Conservation (phyloP, 2,329 filamentous ascomycete species). For the Ophiostoma triangulosporum region DNA sequence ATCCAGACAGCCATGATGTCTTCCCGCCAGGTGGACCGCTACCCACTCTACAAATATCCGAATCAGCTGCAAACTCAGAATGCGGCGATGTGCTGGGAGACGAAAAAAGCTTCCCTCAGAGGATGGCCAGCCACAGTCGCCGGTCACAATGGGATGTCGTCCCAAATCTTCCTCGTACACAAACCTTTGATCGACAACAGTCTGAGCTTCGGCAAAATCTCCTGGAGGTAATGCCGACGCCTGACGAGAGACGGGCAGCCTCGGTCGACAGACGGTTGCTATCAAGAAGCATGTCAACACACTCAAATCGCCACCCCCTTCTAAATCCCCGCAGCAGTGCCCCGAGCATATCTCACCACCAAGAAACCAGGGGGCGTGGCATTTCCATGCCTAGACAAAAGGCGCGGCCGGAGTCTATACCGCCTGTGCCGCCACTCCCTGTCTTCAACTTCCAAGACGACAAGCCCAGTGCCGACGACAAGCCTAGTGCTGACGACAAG, state of each 20-base stretch:
- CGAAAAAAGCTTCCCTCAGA: background rate
- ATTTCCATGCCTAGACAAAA: slow-evolving; percentile 2
- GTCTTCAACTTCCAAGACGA: background rate
- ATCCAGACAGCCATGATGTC: background rate
- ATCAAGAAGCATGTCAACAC: slow-evolving; percentile 21
- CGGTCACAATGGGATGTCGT: slow-evolving; percentile 50
- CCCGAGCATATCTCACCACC: slow-evolving; percentile 24
- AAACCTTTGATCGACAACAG: slow-evolving; percentile 71
- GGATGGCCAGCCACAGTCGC: slow-evolving; percentile 18
- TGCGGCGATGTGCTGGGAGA: background rate
- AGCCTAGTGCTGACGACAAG: background rate
- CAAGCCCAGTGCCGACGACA: background rate
- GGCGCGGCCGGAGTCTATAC: background rate
- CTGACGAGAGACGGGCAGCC: slow-evolving; percentile 55
- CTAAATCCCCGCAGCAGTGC: slow-evolving; percentile 34
- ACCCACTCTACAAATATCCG: background rate
- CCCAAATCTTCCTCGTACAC: slow-evolving; percentile 60
- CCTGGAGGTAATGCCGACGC: slow-evolving; percentile 47
- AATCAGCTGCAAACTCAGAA: background rate
- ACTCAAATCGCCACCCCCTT: slow-evolving; percentile 21
- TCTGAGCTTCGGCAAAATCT: slow-evolving; percentile 68
- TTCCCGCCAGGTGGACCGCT: background rate
- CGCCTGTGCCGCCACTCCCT: slow-evolving; percentile 9
- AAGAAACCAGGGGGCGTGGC: slow-evolving; percentile 1
- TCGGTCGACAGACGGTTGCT: slow-evolving; percentile 45